Base-by-base conservation (phyloP, 1,284 basidiomycete genomes). In the Puccinia polysora region DNA sequence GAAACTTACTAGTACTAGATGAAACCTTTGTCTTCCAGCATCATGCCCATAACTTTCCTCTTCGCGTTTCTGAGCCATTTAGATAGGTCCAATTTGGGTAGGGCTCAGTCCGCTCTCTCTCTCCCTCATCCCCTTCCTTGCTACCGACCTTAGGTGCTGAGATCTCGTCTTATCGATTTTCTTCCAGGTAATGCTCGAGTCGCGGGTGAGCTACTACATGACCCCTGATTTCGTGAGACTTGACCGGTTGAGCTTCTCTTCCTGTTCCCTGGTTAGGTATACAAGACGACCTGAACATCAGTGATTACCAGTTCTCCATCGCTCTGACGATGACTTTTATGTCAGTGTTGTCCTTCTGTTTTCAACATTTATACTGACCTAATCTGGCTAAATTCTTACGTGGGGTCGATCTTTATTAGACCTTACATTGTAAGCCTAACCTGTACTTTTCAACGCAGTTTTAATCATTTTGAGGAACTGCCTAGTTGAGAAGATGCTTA, bases 11-110 rank as follows among this genome's bases (percentile, higher is more conserved):
- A n/a, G n/a, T n/a, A n/a, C n/a, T n/a, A n/a, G n/a, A n/a, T n/a
- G n/a, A n/a, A 25, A 47, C 55, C 2, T 8, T 18, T 38, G 32
- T 45, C 18, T 23, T 4, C 23, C 15, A 69, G 67, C 12, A 69
- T 69, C 25, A 23, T 69, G 7, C 67, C 67, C 28, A 60, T 50
- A 15, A 50, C 56, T 20, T 69, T 69, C 28, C 18, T 69, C 1
- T 69, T 59, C 38, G 58, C 67, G 8, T 69, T 69, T 49, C 30
- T 69, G 67, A 69, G 67, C n/a, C 67, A 69, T 59, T 47, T 69
- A 5, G 67, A 69, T 45, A n/a, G 67, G 45, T 69, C 67, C 20
- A 69, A 69, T 30, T 49, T 69, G 47, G 67, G 67, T 69, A 38
- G 18, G 4, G n/a, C 18, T 28, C 15, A 15, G 25, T 55, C 32